phyloP scores from a whole-genome alignment of 2,329 filamentous ascomycete species.

The Cladobotryum mycophilum region DNA sequence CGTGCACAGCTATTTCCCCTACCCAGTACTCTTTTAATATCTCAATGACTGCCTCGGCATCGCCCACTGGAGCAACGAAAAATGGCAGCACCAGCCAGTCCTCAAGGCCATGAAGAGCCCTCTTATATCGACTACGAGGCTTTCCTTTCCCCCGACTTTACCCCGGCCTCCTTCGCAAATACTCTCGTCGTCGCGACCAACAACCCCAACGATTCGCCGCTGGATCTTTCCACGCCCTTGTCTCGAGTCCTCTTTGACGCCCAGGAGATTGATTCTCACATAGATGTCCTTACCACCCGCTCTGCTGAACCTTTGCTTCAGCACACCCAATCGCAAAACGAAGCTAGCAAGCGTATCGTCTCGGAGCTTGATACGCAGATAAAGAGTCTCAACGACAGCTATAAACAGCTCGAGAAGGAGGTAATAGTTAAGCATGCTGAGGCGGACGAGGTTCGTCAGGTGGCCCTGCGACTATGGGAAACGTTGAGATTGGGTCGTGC shows the following conservation, averaged over 20 bases:
- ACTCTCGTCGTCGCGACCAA: constrained; percentile 83
- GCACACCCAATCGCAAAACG: constrained; percentile 68
- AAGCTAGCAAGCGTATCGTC: constrained; percentile 66
- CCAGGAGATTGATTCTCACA: constrained; percentile 94
- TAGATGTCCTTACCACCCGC: constrained; percentile 80
- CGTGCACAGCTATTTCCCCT: too few species aligned
- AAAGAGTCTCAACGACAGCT: constrained; percentile 73
- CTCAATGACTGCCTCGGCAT: too few species aligned
- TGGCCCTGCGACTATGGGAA: constrained; percentile 72
- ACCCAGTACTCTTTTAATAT: too few species aligned
- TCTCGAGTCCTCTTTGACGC: constrained; percentile 93
- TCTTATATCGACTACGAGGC: constrained; percentile 96
- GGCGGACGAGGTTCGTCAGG: constrained; percentile 73
- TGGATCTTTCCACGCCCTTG: constrained; percentile 90
- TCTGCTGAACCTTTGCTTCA: constrained; percentile 74
- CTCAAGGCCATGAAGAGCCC: constrained; percentile 37
- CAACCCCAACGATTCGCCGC: constrained; percentile 79
- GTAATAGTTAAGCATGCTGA: constrained; percentile 79
- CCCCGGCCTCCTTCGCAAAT: constrained; percentile 77
- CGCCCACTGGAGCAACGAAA: background rate
- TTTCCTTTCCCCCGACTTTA: constrained; percentile 79
- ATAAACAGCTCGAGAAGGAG: constrained; percentile 77
- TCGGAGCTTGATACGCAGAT: constrained; percentile 75
- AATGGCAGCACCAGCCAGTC: constrained; percentile 7
- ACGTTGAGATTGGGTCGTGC: constrained; percentile 71